These are phyloP conservation scores for Lepidopterella palustris DNA, from an alignment of 495 filamentous ascomycete genomes.

Conservation along the genomic window DNA sequence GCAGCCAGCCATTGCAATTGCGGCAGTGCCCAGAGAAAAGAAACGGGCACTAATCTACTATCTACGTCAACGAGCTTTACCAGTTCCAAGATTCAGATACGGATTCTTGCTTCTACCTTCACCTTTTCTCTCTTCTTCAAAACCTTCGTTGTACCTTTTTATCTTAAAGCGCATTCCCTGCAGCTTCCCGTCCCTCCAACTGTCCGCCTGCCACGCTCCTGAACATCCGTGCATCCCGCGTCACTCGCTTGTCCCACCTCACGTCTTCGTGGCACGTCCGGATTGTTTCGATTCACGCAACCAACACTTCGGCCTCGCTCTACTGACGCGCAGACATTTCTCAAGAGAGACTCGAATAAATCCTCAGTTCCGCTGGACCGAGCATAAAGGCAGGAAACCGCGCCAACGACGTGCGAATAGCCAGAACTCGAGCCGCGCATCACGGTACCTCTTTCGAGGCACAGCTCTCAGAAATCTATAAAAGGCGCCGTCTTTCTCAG, in stretches of 20 bases:
- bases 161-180: neutral
- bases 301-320: neutral
- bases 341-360: neutral
- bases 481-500: neutral
- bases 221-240: neutral
- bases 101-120: neutral
- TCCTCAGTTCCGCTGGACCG: neutral
- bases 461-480: neutral
- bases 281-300: neutral
- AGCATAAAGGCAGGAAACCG: neutral
- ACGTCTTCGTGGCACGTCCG: neutral
- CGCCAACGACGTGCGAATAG: neutral
- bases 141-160: constrained; percentile 4
- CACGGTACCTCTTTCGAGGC: neutral
- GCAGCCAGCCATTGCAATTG: constrained; percentile 19
- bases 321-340: neutral
- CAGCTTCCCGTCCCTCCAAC: neutral
- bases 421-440: neutral
- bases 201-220: neutral
- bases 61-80: constrained; percentile 3
- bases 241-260: constrained; percentile 3
- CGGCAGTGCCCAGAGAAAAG: too few species aligned
- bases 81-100: neutral
- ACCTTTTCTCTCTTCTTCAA: neutral
- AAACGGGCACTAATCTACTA: neutral